Evolutionary conservation across 345 rosid genomes (phyloP).

Genomic region (Salix arbutifolia): DNA sequence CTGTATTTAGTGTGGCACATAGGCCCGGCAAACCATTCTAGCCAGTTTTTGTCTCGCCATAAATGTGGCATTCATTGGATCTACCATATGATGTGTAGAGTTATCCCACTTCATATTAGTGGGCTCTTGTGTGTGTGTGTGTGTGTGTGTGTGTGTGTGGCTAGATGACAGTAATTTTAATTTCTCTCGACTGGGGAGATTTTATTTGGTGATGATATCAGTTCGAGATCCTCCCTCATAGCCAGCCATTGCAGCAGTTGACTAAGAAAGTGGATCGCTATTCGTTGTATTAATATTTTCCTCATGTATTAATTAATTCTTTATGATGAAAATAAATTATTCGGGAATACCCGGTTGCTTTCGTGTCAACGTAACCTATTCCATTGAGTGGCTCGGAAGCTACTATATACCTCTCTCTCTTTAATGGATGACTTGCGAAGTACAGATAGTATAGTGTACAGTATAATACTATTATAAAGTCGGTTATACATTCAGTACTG

Average conservation of each 20-base stretch:
- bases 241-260: no score
- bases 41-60: neutral
- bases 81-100: neutral
- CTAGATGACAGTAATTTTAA: no score
- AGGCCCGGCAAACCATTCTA: neutral
- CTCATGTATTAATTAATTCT: neutral
- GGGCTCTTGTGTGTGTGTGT: no score
- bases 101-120: neutral
- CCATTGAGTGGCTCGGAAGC: slow-evolving; percentile 41
- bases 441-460: neutral
- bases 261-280: neutral
- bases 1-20: neutral
- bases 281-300: neutral
- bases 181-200: no score
- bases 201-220: no score
- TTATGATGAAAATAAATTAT: neutral
- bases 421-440: slow-evolving; percentile 28
- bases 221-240: no score
- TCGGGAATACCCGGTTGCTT: slow-evolving; percentile 15
- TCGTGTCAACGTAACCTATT: slow-evolving; percentile 28
- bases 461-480: neutral
- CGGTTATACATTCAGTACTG: neutral
- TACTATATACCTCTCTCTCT: slow-evolving; percentile 16
- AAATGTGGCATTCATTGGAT: neutral
- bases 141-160: no score